phyloP scores from a whole-genome alignment of 805 yeast genomes.

The Zygoascus biomembranicola region DNA sequence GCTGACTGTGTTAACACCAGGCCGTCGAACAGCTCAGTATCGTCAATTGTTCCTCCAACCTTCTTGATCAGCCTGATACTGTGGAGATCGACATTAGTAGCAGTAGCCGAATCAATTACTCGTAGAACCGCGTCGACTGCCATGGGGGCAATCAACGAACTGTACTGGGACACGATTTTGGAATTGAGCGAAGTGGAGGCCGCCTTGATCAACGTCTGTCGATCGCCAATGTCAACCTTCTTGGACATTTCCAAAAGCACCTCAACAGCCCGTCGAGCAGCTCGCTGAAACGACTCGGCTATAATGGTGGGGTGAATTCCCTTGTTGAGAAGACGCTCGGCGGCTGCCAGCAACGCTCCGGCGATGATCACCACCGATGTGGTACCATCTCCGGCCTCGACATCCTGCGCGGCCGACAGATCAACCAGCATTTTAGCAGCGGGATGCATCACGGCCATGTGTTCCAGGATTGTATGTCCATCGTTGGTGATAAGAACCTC shows the following conservation, averaged over 20 bases:
- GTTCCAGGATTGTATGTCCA: slow-evolving; percentile 93
- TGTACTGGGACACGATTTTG: slow-evolving; percentile 91
- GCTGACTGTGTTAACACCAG: slow-evolving; percentile 89
- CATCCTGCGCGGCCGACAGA: slow-evolving; percentile 94
- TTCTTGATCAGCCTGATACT: slow-evolving; percentile 88
- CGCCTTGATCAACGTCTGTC: slow-evolving; percentile 79
- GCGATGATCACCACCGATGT: slow-evolving; percentile 94
- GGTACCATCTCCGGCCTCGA: slow-evolving; percentile 99
- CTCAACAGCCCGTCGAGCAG: slow-evolving; percentile 76
- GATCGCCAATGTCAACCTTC: slow-evolving; percentile 68
- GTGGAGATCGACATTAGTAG: slow-evolving; percentile 69
- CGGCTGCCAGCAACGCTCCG: slow-evolving; percentile 91
- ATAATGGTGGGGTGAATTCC: slow-evolving; percentile 93
- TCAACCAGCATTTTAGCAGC: slow-evolving; percentile 98
- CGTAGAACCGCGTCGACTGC: slow-evolving; percentile 88
- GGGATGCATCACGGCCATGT: slow-evolving; percentile 98
- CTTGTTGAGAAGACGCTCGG: slow-evolving; percentile 78
- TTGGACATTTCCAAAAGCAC: slow-evolving; percentile 78
- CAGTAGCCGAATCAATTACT: slow-evolving; percentile 55
- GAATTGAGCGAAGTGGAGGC: slow-evolving; percentile 92
- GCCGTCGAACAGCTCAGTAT: slow-evolving; percentile 81
- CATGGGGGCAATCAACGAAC: slow-evolving; percentile 78
- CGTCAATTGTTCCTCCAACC: slow-evolving; percentile 96
- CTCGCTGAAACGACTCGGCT: slow-evolving; percentile 87
- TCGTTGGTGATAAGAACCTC: slow-evolving; percentile 93